Evolutionary conservation across 257 asterid genomes (phyloP).

Genomic region (Scutellaria barbata): DNA sequence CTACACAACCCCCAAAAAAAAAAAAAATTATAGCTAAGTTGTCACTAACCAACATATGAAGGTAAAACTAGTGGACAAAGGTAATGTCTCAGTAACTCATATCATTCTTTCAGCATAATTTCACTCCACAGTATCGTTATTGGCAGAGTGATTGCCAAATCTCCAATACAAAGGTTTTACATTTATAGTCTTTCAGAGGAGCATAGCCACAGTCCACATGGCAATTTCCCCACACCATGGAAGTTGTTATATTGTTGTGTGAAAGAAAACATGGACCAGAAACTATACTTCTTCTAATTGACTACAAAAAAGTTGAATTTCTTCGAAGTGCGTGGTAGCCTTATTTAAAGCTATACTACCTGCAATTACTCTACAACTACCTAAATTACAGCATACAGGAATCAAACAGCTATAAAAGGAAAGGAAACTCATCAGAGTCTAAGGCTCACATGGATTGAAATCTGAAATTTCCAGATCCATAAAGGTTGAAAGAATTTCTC

Average conservation of each 20-base stretch:
- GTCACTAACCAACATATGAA: neutral
- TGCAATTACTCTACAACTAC: neutral
- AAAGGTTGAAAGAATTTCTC: neutral
- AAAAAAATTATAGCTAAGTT: neutral
- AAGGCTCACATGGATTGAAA: neutral
- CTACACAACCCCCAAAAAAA: neutral
- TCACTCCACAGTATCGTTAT: neutral
- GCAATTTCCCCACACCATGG: neutral
- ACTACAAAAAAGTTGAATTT: neutral
- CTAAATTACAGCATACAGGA: neutral
- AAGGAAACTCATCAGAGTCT: constrained; percentile 6
- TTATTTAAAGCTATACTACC: neutral
- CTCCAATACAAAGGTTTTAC: neutral
- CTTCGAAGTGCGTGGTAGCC: neutral
- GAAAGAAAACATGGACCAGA: neutral
- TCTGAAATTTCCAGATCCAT: neutral
- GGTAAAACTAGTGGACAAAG: neutral
- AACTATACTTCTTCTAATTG: neutral
- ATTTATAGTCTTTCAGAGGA: neutral
- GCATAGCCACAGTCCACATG: neutral
- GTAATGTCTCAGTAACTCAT: neutral
- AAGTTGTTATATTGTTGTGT: neutral
- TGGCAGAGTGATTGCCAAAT: neutral
- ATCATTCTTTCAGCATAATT: constrained; percentile 12
- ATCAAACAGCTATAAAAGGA: neutral